Evolutionary conservation across 192 early-diverging fungal genomes (phyloP).

Genomic region (Podila epicladia): DNA sequence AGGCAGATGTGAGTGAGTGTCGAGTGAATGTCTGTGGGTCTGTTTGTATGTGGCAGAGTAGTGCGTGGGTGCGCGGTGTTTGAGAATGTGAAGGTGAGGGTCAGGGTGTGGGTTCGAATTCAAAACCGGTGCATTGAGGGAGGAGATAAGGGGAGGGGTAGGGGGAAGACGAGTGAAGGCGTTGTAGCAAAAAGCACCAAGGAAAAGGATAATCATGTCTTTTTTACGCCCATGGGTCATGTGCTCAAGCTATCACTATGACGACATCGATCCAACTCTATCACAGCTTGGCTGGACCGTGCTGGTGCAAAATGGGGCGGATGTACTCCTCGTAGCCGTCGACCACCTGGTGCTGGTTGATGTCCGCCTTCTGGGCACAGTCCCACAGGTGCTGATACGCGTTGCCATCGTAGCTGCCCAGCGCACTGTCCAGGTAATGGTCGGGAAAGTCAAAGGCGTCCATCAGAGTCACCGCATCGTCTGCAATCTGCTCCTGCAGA

Average conservation of each 20-base stretch:
- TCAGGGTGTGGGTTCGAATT: neutral
- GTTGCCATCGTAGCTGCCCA: conserved; percentile 74
- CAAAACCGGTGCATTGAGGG: too few relatives aligned
- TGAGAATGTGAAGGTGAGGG: neutral
- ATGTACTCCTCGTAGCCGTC: conserved; percentile 60
- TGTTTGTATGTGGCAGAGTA: too few relatives aligned
- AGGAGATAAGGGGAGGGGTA: too few relatives aligned
- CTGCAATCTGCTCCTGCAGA: conserved; percentile 62
- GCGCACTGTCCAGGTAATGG: conserved; percentile 69
- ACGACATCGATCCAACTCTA: neutral
- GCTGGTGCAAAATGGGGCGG: conserved; percentile 37
- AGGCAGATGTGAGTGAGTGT: too few relatives aligned
- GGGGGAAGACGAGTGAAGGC: too few relatives aligned
- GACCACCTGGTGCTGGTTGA: conserved; percentile 65
- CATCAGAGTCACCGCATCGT: conserved; percentile 76
- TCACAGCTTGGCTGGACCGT: conserved; percentile 37
- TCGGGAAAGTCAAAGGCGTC: conserved; percentile 81
- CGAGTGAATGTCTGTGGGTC: too few relatives aligned
- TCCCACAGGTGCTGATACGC: conserved; percentile 77
- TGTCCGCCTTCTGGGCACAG: conserved; percentile 69
- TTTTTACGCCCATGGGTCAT: neutral
- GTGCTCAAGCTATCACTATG: neutral
- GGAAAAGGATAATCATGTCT: neutral
- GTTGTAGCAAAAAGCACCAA: neutral
- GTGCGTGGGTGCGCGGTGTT: neutral